Evolutionary conservation across 495 filamentous ascomycete genomes (phyloP).

Genomic region (Neohortaea acidophila): DNA sequence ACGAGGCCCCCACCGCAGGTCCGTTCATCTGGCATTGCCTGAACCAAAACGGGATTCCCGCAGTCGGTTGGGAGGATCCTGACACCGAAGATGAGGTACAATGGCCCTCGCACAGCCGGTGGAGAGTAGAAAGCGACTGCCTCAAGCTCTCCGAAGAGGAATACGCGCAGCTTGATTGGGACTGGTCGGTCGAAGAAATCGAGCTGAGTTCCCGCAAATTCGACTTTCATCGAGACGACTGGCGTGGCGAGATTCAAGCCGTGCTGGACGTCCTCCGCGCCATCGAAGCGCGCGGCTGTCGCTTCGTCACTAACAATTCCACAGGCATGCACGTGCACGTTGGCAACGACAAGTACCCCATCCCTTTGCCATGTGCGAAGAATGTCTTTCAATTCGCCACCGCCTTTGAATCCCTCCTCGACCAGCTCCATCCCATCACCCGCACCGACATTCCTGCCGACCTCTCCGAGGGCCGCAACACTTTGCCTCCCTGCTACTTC

Average conservation of each 20-base stretch:
- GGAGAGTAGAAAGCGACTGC: too few species aligned
- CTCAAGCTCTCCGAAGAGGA: too few species aligned
- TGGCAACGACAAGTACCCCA: slow-evolving; percentile 21
- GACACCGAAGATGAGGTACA: too few species aligned
- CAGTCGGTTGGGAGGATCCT: too few species aligned
- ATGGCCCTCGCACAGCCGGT: too few species aligned
- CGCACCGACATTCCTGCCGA: slow-evolving; percentile 1
- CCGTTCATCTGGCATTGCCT: neutral
- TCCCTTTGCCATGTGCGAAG: slow-evolving; percentile 19
- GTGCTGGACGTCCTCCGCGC: slow-evolving; percentile 3
- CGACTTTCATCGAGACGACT: neutral
- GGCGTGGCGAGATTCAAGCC: slow-evolving; percentile 4
- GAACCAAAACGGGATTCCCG: too few species aligned
- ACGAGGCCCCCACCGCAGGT: neutral
- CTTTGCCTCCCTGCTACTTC: neutral
- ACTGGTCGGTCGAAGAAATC: slow-evolving; percentile 1
- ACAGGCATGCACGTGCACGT: slow-evolving; percentile 30
- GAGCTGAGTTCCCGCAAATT: slow-evolving; percentile 7
- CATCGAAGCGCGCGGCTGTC: slow-evolving; percentile 4
- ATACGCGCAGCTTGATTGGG: too few species aligned
- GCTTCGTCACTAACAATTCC: slow-evolving; percentile 22
- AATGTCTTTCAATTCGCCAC: slow-evolving; percentile 27
- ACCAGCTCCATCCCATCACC: slow-evolving; percentile 21
- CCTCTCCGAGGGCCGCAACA: neutral
- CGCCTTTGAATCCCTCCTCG: slow-evolving; percentile 27